Evolutionary conservation across 2,329 filamentous ascomycete genomes (phyloP), one percentile per base, ranked within the genome.

Genomic region (Capronia epimyces): DNA sequence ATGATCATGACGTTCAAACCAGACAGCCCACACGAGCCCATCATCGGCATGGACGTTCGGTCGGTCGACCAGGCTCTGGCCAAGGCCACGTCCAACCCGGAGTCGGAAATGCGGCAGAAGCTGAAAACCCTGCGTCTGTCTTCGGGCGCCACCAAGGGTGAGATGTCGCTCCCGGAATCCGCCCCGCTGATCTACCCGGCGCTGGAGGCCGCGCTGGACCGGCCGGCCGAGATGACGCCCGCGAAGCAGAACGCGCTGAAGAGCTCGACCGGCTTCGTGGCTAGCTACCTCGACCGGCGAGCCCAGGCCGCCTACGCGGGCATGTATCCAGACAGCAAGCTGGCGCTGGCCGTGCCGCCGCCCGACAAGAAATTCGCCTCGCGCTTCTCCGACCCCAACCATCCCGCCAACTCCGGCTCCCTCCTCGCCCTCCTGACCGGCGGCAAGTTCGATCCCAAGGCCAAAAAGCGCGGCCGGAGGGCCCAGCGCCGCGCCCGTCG

Each of bases 1-100:
- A 66, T 79, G 16, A 68, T 84, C 31, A 73, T 82, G 66, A 75
- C 75, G 1, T 80, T 70, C 66, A 75, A 75, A 45, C 73, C 75
- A 0, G 68, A 53, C 37, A 46, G 72, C 2, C 54, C 62, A 0
- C 50, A 60, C 15, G 59, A 65, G 13, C 60, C 53, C 4, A 20
- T 58, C 37, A 20, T 58, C 16, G 43, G 42, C 24, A 32, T 56
- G 9, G 42, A 70, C 44, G 56, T 75, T 12, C 68, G 66, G 2
- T 22, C 29, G 27, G 18, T 43, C 9, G 50, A 56, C 20, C 32
- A 47, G 21, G 56, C 8, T 64, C 72, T 36, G 61, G 65, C 21
- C 65, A 68, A 31, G 56, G 66, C 6, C 57, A 68, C 4, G 60
- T 57, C 31, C 25, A 55, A 27, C 50, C 50, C 21, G 44, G 51